phyloP scores from a whole-genome alignment of 2,329 filamentous ascomycete genomes.

The Lachnellula cervina region DNA sequence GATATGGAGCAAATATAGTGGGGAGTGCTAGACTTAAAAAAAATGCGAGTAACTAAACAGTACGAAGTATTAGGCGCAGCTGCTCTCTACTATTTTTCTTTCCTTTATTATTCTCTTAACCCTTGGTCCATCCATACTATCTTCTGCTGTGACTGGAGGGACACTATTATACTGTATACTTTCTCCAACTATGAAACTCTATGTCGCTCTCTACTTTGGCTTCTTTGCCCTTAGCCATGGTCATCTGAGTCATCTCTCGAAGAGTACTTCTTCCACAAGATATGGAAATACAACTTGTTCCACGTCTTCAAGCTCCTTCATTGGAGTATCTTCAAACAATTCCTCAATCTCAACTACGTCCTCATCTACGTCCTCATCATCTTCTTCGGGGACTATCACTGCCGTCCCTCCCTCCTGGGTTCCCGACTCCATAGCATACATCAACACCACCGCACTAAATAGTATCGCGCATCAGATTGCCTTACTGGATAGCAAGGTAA shows the following conservation, averaged over 20 bases:
- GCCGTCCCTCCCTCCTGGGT: too few relatives aligned
- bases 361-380: too few relatives aligned
- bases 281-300: neutral
- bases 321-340: too few relatives aligned
- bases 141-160: neutral
- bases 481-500: neutral
- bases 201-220: neutral
- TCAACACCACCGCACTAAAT: neutral
- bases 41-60: too few relatives aligned
- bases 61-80: too few relatives aligned
- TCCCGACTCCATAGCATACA: too few relatives aligned
- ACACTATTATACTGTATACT: neutral
- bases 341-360: too few relatives aligned
- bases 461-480: neutral
- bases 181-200: neutral
- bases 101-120: neutral
- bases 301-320: too few relatives aligned
- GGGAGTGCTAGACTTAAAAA: too few relatives aligned
- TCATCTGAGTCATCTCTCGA: neutral
- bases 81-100: too few relatives aligned
- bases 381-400: too few relatives aligned
- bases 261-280: neutral
- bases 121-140: neutral
- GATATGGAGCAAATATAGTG: too few relatives aligned
- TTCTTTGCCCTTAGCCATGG: neutral